Conservation (phyloP, 2,329 filamentous ascomycete genomes). For the Trichoderma sp. region DNA sequence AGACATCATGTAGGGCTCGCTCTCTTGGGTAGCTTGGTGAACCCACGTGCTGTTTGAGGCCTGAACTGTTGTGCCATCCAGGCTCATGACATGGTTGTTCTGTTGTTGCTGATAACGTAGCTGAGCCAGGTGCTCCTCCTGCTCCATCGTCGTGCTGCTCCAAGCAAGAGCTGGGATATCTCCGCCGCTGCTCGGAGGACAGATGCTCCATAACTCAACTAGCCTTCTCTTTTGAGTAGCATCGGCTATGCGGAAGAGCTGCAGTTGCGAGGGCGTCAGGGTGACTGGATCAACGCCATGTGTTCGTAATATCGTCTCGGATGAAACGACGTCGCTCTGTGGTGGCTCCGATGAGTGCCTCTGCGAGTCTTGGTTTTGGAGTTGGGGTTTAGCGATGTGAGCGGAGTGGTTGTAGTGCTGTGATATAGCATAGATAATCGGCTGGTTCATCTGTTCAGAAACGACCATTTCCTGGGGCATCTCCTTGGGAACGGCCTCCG, state of each 20-base stretch:
- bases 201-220: conserved; percentile 82
- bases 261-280: conserved; percentile 71
- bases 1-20: conserved; percentile 80
- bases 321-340: conserved; percentile 47
- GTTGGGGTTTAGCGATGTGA: conserved; percentile 49
- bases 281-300: conserved; percentile 68
- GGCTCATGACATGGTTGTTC: conserved; percentile 46
- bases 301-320: conserved; percentile 59
- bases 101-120: conserved; percentile 56
- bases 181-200: conserved; percentile 60
- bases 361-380: conserved; percentile 36
- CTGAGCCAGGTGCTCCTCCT: conserved; percentile 58
- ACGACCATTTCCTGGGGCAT: conserved; percentile 32
- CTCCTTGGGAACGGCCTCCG: conserved; percentile 32
- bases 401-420: conserved; percentile 83
- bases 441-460: conserved; percentile 34
- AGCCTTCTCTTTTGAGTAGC: conserved; percentile 69
- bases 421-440: conserved; percentile 70
- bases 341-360: conserved; percentile 52
- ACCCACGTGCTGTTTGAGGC: conserved; percentile 54
- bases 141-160: conserved; percentile 53
- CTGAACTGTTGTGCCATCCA: conserved; percentile 55
- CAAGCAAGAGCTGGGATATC: conserved; percentile 54
- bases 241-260: conserved; percentile 75
- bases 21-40: conserved; percentile 41